Conservation (phyloP, 352 stramenopile species). For the Globisporangium paddicum region DNA sequence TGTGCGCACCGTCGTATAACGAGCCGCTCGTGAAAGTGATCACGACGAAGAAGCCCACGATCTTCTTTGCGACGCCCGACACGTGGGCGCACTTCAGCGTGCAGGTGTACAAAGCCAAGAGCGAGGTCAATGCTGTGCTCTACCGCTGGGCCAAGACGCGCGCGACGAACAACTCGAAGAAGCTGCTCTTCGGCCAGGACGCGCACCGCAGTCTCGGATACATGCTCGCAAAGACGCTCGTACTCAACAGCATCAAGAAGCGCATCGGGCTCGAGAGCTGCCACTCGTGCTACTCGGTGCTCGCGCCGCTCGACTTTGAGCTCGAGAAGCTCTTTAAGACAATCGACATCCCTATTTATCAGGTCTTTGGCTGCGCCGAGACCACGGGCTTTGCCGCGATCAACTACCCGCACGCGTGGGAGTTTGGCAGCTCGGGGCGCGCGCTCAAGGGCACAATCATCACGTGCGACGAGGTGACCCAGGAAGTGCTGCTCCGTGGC, state of each 20-base stretch:
- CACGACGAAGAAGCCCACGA: slow-evolving; percentile 43
- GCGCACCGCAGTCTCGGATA: slow-evolving; percentile 66
- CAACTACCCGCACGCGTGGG: slow-evolving; percentile 72
- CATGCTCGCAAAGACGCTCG: slow-evolving; percentile 71
- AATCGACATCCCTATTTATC: slow-evolving; percentile 79
- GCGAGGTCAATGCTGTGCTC: slow-evolving; percentile 61
- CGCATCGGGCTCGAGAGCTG: slow-evolving; percentile 74
- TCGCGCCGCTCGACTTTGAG: slow-evolving; percentile 75
- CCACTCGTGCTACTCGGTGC: slow-evolving; percentile 65
- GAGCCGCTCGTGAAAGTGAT: slow-evolving; percentile 49
- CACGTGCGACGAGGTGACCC: slow-evolving; percentile 52
- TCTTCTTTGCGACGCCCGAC: slow-evolving; percentile 76
- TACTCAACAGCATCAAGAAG: slow-evolving; percentile 78
- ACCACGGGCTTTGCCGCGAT: slow-evolving; percentile 64
- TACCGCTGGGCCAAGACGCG: slow-evolving; percentile 79
- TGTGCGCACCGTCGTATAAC: slow-evolving; percentile 49
- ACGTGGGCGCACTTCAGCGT: slow-evolving; percentile 65
- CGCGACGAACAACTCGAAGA: slow-evolving; percentile 74
- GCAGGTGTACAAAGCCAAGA: slow-evolving; percentile 69
- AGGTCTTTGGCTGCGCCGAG: slow-evolving; percentile 63
- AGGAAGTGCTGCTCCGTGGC: slow-evolving; percentile 58
- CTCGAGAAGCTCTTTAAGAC: slow-evolving; percentile 80
- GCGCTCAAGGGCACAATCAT: slow-evolving; percentile 53
- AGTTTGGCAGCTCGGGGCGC: slow-evolving; percentile 63
- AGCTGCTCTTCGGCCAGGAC: slow-evolving; percentile 53